Base-by-base conservation (phyloP, 192 early-diverging fungal genomes). In the Podochytrium sp. region DNA sequence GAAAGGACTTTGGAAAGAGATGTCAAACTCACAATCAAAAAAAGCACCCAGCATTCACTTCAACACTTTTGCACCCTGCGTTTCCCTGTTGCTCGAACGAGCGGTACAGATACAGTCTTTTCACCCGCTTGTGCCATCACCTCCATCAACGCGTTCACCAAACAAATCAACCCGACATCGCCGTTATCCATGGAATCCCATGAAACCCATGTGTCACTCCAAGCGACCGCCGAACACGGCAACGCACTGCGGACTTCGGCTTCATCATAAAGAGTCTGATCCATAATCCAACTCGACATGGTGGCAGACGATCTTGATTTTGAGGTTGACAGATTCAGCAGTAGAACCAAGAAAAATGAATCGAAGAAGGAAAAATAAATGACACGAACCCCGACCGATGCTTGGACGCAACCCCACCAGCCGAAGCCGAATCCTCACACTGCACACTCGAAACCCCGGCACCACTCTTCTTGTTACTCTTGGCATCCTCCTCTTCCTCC, bases 231-330 rank as follows among this genome's bases (percentile, higher is more conserved):
- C 10, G 27, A 51, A 43, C 38, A 71, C 35, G 69, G 69, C 6
- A 71, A 32, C 5, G 53, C 56, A n/a, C 55, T 59, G 25, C 69
- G 69, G 16, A 71, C 69, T 59, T 71, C 69, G 20, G 69, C 69
- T 59, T 71, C 69, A 37, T 71, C 69, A 37, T 71, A 71, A 43
- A 71, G 58, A 2, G 20, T 43, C 10, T 57, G 4, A 58, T 71
- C 69, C 5, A 60, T 57, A 23, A 71, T n/a, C 69, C 69, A 71
- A 37, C 69, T 71, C 16, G 40, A 55, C 7, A 69, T 51, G 29
- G 66, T 69, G 0, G 52, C 66, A 14, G 66, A 69, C 4, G 66
- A 69, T 27, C 63, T 65, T 7, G 43, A 62, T 37, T 27, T 10
- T 23, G 27, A 62, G 10, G 14, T 37, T 38, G 6, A 62, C 10